Percentiles rank a stretch among this genome's conserved stretches.
phyloP scores from a whole-genome alignment of 805 yeast species.

The Schwanniomyces yamadae region DNA sequence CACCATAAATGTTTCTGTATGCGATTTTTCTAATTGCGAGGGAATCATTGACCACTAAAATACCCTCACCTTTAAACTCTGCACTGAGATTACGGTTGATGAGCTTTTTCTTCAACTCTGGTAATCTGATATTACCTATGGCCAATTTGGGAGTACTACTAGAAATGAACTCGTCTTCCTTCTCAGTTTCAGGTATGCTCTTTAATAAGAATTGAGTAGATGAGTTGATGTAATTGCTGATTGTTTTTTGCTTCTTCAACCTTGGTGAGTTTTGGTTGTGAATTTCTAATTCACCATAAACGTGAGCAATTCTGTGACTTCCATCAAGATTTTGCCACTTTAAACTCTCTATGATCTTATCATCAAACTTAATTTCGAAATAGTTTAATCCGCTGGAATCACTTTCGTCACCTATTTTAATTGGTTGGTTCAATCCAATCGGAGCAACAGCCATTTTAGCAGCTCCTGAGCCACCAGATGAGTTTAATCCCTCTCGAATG shows the following conservation, averaged over 20 bases:
- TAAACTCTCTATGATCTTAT: conserved; percentile 55
- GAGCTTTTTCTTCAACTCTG: conserved; percentile 71
- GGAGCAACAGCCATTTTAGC: conserved; percentile 29
- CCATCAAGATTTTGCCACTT: conserved; percentile 86
- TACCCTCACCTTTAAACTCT: conserved; percentile 92
- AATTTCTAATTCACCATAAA: conserved; percentile 61
- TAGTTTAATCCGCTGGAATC: conserved; percentile 30
- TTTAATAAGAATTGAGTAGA: conserved; percentile 32
- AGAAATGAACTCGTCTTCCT: neutral
- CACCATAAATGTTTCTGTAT: conserved; percentile 34
- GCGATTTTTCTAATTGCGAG: conserved; percentile 71
- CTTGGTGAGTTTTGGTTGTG: conserved; percentile 17
- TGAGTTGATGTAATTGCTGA: conserved; percentile 28
- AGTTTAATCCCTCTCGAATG: conserved; percentile 29
- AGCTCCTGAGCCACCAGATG: conserved; percentile 11
- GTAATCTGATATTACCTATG: conserved; percentile 84
- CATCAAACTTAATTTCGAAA: conserved; percentile 68
- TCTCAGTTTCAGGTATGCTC: neutral
- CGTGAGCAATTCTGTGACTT: conserved; percentile 78
- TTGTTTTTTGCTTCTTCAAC: conserved; percentile 17
- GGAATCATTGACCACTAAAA: conserved; percentile 76
- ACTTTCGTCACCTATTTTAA: conserved; percentile 53
- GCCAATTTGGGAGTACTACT: conserved; percentile 47
- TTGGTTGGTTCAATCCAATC: conserved; percentile 36
- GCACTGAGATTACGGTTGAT: conserved; percentile 62